A percentile compares a stretch with the other conserved stretches of the same genome.
phyloP scores from a whole-genome alignment of 2,329 filamentous ascomycete species.

The Clarireedia homoeocarpa region DNA sequence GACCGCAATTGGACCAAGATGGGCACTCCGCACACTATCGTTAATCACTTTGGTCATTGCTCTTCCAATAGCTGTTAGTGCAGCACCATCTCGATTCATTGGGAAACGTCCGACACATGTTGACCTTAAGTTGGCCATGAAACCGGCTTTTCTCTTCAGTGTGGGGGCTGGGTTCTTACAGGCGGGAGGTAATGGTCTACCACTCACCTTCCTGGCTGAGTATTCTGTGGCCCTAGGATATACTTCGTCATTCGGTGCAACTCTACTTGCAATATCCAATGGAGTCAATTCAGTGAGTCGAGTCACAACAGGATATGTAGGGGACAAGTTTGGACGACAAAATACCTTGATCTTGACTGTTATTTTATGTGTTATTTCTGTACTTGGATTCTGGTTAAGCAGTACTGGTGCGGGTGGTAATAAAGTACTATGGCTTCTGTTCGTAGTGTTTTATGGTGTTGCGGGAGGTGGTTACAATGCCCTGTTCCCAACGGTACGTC shows the following conservation, averaged over 20 bases:
- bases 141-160: constrained; percentile 36
- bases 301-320: constrained; percentile 37
- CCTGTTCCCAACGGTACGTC: constrained; percentile 34
- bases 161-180: constrained; percentile 35
- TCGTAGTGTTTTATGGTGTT: constrained; percentile 37
- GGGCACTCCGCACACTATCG: constrained; percentile 36
- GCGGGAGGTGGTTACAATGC: constrained; percentile 38
- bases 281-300: constrained; percentile 38
- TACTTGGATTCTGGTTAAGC: constrained; percentile 33
- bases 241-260: constrained; percentile 34
- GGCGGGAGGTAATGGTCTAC: constrained; percentile 38
- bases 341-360: constrained; percentile 39
- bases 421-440: constrained; percentile 33
- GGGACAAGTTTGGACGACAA: constrained; percentile 39
- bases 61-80: constrained; percentile 34
- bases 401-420: constrained; percentile 23
- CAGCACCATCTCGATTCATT: constrained; percentile 34
- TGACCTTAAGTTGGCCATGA: constrained; percentile 31
- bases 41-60: constrained; percentile 33
- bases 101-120: constrained; percentile 32
- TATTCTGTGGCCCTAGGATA: constrained; percentile 39
- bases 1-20: constrained; percentile 35
- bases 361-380: constrained; percentile 31
- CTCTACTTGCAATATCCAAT: constrained; percentile 38
- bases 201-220: constrained; percentile 40